phyloP scores from a whole-genome alignment of 148 eudicot genomes.

The Vaccinium myrtillus region DNA sequence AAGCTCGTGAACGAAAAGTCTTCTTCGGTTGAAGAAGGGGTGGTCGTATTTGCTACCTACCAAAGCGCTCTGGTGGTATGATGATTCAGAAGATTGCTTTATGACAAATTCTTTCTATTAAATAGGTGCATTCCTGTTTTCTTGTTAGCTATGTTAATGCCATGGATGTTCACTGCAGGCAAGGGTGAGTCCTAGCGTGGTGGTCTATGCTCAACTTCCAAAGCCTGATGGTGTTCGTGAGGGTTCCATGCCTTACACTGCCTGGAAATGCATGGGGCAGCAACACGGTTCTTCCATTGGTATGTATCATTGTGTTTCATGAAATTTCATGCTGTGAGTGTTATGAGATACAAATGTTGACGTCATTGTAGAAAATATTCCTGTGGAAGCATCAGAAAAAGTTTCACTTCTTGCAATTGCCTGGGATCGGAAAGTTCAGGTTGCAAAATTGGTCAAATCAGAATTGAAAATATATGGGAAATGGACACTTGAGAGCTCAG shows the following conservation, averaged over 20 bases:
- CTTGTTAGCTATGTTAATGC: conserved; percentile 17
- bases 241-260: conserved; percentile 95
- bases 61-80: conserved; percentile 95
- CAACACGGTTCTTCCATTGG: conserved; percentile 54
- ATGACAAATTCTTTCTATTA: conserved; percentile 24
- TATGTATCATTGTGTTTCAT: conserved; percentile 24
- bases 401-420: conserved; percentile 87
- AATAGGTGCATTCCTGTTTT: conserved; percentile 10
- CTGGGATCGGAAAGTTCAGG: conserved; percentile 91
- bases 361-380: conserved; percentile 45
- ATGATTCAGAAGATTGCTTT: conserved; percentile 33
- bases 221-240: conserved; percentile 86
- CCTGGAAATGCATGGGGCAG: conserved; percentile 79
- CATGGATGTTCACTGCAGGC: conserved; percentile 45
- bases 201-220: conserved; percentile 65
- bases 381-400: conserved; percentile 58
- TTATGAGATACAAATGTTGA: conserved; percentile 21
- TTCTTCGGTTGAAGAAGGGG: conserved; percentile 79
- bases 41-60: conserved; percentile 80
- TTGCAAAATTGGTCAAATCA: conserved; percentile 76
- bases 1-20: conserved; percentile 55
- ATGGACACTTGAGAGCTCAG: conserved; percentile 84
- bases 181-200: conserved; percentile 64
- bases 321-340: not conserved
- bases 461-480: conserved; percentile 60